Base-by-base conservation (phyloP, 352 stramenopile species). In the Phytophthora palmivora region DNA sequence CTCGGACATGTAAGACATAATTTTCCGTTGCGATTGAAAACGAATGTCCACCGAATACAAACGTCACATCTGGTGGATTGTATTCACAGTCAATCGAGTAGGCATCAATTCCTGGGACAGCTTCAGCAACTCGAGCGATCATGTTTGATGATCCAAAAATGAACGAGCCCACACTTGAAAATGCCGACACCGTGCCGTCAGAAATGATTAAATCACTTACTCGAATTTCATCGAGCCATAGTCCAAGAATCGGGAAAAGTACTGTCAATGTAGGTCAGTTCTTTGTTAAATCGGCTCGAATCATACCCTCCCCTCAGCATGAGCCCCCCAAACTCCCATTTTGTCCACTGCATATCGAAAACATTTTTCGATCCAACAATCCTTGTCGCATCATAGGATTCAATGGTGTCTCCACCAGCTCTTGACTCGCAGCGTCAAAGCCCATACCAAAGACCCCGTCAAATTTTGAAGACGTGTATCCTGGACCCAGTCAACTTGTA, bases 391-490 rank as follows among this genome's bases (percentile, higher is more conserved):
- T 88, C 36, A 98, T 69, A 48, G 94, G 88, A 46, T 97, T 79
- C 65, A 98, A 97, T 16, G 94, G 87, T 14, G 95, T 98, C 43
- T 82, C 78, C 1, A 94, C 65, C 52, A 87, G 78, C 46, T 88
- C 87, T 26, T 98, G 82, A 28, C 75, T 89, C 52, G 98, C 91
- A 12, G 79, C 75, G 44, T 95, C 86, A 59, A 98, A 98, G 33
- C 84, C 96, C 7, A 98, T 69, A 43, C 96, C 96, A 45, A 98
- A 84, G 59, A 98, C 97, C 38, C 96, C 96, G 79, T 98, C 96
- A 69, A 98, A 98, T 43, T 98, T 95, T 54, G 89, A 89, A 7
- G 98, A 53, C 12, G 76, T 83, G 69, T 97, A 98, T 4, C 87
- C 93, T 5, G 95, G 66, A 4, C 96, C 96, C 11, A 99, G 76